Base-by-base conservation (phyloP, 2,329 filamentous ascomycete species). In the Fusarium staphyleae region DNA sequence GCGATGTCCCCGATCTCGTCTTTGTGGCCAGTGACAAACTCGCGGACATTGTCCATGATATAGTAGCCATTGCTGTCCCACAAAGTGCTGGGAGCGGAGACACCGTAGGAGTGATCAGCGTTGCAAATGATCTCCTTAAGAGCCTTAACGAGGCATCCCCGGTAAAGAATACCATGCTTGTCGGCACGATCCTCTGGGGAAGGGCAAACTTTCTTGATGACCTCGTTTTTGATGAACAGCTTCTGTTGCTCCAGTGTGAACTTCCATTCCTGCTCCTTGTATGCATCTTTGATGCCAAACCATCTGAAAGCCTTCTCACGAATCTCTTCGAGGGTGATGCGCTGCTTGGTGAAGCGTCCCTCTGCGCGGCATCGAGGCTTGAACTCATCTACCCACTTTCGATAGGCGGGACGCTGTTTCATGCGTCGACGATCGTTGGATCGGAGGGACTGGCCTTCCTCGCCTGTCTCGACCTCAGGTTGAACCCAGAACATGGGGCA, bases 361-460 rank as follows among this genome's bases (percentile, higher is more conserved):
- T 76, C 52, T 1, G 71, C 71, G 1, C 77, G 74, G 52, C 82
- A 81, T 3, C 65, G 66, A 0, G 86, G 84, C n/a, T 88, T 70
- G 57, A 84, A 91, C 5, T 86, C 82, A 1, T 87, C 77, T 4
- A 87, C 69, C 80, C 88, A 93, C 5, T 70, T 68, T 2, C 75
- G 74, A 66, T 85, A 91, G 22, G 85, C 77, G 0, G 80, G 78
- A 0, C 89, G 80, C 33, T 77, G 75, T 0, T 60, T 69, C 72
- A 86, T 77, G 3, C 86, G 80, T 16, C 78, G 77, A 2, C 84
- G 78, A 59, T 90, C 86, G 48, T 83, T 84, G 16, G 77, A 62
- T 29, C 78, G 83, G 51, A 82, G 67, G 11, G 44, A 39, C 6
- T 35, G 51, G 28, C 29, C 22, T 4, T 57, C 51, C 44, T 71